Conservation (phyloP, 2,329 filamentous ascomycete genomes). For the Fusarium bulbicola region DNA sequence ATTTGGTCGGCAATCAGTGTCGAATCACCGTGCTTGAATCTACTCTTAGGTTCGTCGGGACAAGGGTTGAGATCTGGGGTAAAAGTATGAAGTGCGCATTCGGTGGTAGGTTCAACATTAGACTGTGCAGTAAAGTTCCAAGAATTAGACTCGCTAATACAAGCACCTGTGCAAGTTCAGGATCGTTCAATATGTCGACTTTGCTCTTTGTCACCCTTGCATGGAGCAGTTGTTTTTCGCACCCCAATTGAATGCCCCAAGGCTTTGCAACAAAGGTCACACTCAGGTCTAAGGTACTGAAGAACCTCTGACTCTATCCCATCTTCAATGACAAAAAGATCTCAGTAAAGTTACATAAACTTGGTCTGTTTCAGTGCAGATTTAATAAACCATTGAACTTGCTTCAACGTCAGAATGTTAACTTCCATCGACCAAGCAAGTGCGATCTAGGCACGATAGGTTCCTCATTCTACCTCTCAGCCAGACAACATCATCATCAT, state of each 20-base stretch:
- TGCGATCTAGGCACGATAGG: background rate
- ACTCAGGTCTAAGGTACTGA: background rate
- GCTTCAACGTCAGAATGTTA: background rate
- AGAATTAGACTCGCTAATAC: background rate
- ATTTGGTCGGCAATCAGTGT: slow-evolving; percentile 26
- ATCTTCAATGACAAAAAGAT: background rate
- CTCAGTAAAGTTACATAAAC: background rate
- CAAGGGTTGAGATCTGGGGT: slow-evolving; percentile 17
- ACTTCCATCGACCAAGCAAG: background rate
- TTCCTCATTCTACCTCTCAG: background rate
- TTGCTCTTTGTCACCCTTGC: background rate
- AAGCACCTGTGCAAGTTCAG: background rate
- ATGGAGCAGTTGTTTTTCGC: background rate
- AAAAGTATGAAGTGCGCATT: background rate
- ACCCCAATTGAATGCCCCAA: background rate
- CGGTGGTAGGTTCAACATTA: background rate
- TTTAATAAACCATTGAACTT: background rate
- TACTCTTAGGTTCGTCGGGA: background rate
- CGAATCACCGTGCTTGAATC: slow-evolving; percentile 26
- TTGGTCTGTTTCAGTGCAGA: background rate
- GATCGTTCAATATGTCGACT: background rate
- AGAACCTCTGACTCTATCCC: background rate
- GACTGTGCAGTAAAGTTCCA: background rate
- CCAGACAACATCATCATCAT: background rate
- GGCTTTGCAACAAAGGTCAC: background rate